Base-by-base conservation (phyloP, 2,329 filamentous ascomycete genomes). In the Aspergillus versicolor region DNA sequence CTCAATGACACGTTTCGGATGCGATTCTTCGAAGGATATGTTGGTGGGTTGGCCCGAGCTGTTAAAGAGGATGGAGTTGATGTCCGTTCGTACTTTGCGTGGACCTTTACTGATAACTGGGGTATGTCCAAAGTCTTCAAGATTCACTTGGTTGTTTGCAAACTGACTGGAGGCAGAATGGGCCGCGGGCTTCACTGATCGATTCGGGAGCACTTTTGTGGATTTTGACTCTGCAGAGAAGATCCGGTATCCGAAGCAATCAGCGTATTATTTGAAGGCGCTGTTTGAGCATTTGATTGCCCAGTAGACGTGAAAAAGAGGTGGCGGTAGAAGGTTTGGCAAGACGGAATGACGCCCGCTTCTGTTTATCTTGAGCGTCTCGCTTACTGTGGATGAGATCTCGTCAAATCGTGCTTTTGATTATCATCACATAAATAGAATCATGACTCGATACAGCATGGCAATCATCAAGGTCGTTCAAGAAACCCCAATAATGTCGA, bases 141-240 rank as follows among this genome's bases (percentile, higher is more conserved):
- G 3, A 8, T 17, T 43, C 44, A 19, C 19, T 19, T 3, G 8
- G 15, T 19, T 21, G 12, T 44, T 24, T 41, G 19, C 4, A n/a
- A 34, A 17, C 55, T 61, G 24, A 54, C 41, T 4, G 15, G 17
- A 37, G 6, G n/a, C 41, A 72, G 89, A 91, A 76, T 92, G 88
- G 88, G 88, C 89, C 22, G 90, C 92, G 72, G 90, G 89, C 12
- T 93, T 91, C 72, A 84, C 88, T 75, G 92, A 89, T 47, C 83
- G 89, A 44, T 92, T 93, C 68, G 89, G 90, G 41, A 88, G 89
- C 58, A 89, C 86, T 4, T 92, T 82, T 69, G 89, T 93, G 54
- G 89, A 92, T 74, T 93, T 91, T 70, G 65, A 84, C 63, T 83
- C 89, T 58, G 85, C 85, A 24, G 89, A 92, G 78, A 89, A 86